Base-by-base conservation (phyloP, 352 stramenopile genomes). In the Pythium sp. region DNA sequence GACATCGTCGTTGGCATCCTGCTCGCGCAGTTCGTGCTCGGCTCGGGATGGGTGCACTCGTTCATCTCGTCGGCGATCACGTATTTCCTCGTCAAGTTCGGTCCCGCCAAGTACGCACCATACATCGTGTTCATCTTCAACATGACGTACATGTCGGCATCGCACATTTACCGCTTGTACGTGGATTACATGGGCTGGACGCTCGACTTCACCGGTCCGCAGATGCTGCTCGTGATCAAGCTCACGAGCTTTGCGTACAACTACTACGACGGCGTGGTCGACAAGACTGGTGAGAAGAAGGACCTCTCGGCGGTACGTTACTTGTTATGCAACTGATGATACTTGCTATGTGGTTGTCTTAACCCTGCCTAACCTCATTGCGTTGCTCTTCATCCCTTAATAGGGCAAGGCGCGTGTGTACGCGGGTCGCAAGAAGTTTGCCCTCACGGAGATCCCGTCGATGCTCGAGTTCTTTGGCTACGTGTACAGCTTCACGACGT, bases 211-310 rank as follows among this genome's bases (percentile, higher is more conserved):
- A 97, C 90, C 0, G 92, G 76, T 2, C 72, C 84, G 20, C 91
- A 97, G 74, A 98, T 98, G 94, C 80, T 98, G 58, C 80, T 99
- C 28, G 93, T 97, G 36, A 98, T 99, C 81, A 99, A 99, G 76
- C 86, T 99, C 41, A 99, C 97, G 65, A 97, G 94, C 76, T 97
- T 99, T 71, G 96, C 93, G n/a, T 99, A 94, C 85, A 99, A 99
- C 75, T 90, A 98, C 67, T 97, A 97, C 74, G 97, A 99, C 71
- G 95, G 95, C 55, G 87, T 89, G 0, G 80, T 93, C 18, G 78
- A 83, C 67, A 81, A 90, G 78, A 76, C 79, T 2, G 67, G 70
- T 30, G 62, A 80, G 58, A 76, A 69, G 34, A 79, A 79, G 62
- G 73, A 73, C 4, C 59, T 46, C 1, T 71, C 67, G 46, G 61